Base-by-base conservation (phyloP, 768 basidiomycete species). In the Amanita subjunquillea region DNA sequence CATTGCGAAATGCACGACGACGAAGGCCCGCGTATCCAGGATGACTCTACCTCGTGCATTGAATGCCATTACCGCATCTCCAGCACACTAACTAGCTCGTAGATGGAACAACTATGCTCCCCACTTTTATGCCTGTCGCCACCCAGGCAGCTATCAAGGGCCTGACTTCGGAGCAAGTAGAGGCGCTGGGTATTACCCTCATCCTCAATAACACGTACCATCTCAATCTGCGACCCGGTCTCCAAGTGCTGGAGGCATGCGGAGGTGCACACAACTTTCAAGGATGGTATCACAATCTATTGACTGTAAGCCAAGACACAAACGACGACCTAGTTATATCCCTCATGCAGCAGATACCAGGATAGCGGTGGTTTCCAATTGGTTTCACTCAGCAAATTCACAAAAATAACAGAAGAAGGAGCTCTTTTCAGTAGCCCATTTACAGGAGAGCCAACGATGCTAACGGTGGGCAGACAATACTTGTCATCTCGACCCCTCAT, bases 111-210 rank as follows among this genome's bases (percentile, higher is more conserved):
- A 92, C 90, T 2, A 80, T 85, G 74, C 70, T 92, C 17, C 91
- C 91, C 2, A 90, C 91, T 0, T 94, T 94, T 60, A 94, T 93
- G 91, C 91, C 91, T 3, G 90, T 93, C 7, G 91, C 90, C 2
- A 94, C 91, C 3, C 91, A 94, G 63, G 90, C 86, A 15, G 87
- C 91, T 5, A 90, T 94, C 62, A 95, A 95, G 67, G 90, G 91
- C 3, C 69, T 94, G n/a, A 91, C 90, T 4, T 68, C 88, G 17
- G 85, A 88, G 54, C 88, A 93, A 67, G 81, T 87, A 37, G 87
- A 92, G 63, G 73, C 82, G 2, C 74, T 92, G 1, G 90, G 89
- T 1, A 75, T 92, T 42, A 87, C 86, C 0, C 74, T 94, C 52
- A 86, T 92, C 37, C 72, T 94, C 48, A 93, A 93, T 64, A 93